phyloP scores from a whole-genome alignment of 495 filamentous ascomycete species.

The Neurospora sp. region DNA sequence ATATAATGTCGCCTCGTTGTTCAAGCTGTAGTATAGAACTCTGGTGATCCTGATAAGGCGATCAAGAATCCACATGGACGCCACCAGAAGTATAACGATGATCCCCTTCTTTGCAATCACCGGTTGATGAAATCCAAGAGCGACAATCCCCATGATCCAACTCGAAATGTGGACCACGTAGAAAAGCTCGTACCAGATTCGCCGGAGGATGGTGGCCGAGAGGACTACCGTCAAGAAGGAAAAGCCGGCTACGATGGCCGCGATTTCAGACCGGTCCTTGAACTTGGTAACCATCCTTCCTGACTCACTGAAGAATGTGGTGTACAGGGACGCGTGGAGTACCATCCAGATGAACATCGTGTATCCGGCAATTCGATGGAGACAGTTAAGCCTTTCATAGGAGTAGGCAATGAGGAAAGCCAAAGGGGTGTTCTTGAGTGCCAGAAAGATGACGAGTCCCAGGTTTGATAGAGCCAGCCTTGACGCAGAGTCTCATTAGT shows the following conservation, averaged over 20 bases:
- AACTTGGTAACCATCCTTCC: conserved; percentile 16
- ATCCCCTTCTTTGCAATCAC: conserved; percentile 28
- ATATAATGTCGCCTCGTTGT: conserved; percentile 44
- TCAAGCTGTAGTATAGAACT: conserved; percentile 39
- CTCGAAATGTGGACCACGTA: conserved; percentile 45
- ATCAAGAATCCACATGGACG: conserved; percentile 41
- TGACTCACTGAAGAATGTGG: conserved; percentile 24
- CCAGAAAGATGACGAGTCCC: conserved; percentile 46
- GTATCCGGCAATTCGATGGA: conserved; percentile 50
- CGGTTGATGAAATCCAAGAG: conserved; percentile 45
- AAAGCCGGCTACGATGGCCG: conserved; percentile 40
- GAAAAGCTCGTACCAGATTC: conserved; percentile 47
- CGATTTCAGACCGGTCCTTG: conserved; percentile 18
- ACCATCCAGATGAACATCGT: conserved; percentile 36
- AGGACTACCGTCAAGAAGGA: conserved; percentile 34
- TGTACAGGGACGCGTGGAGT: conserved; percentile 36
- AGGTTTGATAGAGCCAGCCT: conserved; percentile 48
- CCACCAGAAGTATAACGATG: conserved; percentile 36
- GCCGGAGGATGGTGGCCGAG: conserved; percentile 34
- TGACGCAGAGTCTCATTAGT: conserved; percentile 2
- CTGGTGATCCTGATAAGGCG: conserved; percentile 39
- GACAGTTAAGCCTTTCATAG: conserved; percentile 50
- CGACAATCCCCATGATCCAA: conserved; percentile 41
- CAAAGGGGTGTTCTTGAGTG: conserved; percentile 51
- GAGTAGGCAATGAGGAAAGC: conserved; percentile 47